Percentiles rank a stretch among this genome's conserved stretches.
phyloP scores from a whole-genome alignment of 306 rosid species.

The Cucumis melo region DNA sequence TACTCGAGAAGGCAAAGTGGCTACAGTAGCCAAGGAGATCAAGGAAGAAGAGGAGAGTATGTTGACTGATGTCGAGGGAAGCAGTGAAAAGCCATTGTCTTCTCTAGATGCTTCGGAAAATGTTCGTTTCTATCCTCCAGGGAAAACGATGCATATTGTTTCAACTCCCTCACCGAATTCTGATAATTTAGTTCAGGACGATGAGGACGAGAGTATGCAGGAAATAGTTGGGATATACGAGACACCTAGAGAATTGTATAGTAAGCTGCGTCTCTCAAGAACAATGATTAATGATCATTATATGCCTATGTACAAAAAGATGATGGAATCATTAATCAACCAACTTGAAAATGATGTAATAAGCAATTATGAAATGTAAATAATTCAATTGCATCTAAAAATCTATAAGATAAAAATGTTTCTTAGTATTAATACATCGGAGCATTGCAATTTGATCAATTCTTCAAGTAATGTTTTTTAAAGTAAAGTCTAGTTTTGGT shows the following conservation, averaged over 20 bases:
- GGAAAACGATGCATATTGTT: constrained; percentile 82
- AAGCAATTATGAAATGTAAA: background rate
- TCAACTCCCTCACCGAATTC: constrained; percentile 28
- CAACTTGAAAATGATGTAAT: constrained; percentile 49
- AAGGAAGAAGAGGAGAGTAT: constrained; percentile 61
- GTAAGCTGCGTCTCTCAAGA: constrained; percentile 84
- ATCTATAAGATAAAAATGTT: background rate
- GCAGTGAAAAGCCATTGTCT: constrained; percentile 30
- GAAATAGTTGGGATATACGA: constrained; percentile 56
- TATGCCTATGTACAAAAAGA: constrained; percentile 98
- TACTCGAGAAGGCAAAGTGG: constrained; percentile 60
- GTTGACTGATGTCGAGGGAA: constrained; percentile 52
- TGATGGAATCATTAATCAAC: constrained; percentile 72
- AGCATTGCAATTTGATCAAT: background rate
- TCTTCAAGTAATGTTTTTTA: background rate
- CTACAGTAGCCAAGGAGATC: constrained; percentile 66
- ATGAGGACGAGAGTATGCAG: constrained; percentile 16
- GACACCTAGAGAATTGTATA: constrained; percentile 76
- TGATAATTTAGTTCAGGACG: constrained; percentile 24
- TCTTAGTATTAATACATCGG: background rate
- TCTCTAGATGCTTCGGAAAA: constrained; percentile 44
- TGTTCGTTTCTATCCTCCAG: constrained; percentile 75
- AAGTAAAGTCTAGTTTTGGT: background rate
- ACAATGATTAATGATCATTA: constrained; percentile 94
- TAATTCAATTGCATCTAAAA: background rate